A percentile compares a stretch with the other conserved stretches of the same genome.
Conservation (phyloP, 192 early-diverging fungal species). For the Dissophora ornata region DNA sequence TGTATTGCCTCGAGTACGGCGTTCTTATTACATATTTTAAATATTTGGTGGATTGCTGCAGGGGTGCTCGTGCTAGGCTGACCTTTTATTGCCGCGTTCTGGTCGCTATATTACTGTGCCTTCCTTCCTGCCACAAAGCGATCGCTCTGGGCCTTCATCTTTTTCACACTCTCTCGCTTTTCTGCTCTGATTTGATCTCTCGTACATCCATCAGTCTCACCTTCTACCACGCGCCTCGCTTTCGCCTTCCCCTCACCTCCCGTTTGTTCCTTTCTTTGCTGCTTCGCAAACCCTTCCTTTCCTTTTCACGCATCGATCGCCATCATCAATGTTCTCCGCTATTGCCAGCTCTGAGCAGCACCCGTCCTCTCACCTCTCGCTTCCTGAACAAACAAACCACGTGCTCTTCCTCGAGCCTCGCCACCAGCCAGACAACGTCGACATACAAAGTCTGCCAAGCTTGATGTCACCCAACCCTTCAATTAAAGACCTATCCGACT, state of each 20-base stretch:
- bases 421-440: too few species aligned
- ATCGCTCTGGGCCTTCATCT: too few species aligned
- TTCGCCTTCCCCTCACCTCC: not conserved
- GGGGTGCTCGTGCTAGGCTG: not conserved
- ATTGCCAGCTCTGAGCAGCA: not conserved
- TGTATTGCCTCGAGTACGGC: too few species aligned
- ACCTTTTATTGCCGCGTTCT: not conserved
- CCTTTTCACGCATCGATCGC: not conserved
- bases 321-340: conserved; percentile 14
- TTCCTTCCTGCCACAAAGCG: too few species aligned
- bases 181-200: too few species aligned
- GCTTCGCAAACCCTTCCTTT: not conserved
- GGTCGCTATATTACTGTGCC: not conserved
- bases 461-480: conserved; percentile 20
- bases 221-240: too few species aligned
- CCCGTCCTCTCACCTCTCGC: not conserved
- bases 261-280: not conserved
- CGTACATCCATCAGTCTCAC: too few species aligned
- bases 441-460: not conserved
- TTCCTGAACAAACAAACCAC: not conserved
- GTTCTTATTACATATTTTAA: too few species aligned
- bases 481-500: conserved; percentile 9
- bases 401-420: too few species aligned
- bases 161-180: too few species aligned
- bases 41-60: too few species aligned